Percentiles rank a stretch among this genome's conserved stretches.
phyloP scores from a whole-genome alignment of 2,329 filamentous ascomycete genomes.

The Ophiostoma australiae region DNA sequence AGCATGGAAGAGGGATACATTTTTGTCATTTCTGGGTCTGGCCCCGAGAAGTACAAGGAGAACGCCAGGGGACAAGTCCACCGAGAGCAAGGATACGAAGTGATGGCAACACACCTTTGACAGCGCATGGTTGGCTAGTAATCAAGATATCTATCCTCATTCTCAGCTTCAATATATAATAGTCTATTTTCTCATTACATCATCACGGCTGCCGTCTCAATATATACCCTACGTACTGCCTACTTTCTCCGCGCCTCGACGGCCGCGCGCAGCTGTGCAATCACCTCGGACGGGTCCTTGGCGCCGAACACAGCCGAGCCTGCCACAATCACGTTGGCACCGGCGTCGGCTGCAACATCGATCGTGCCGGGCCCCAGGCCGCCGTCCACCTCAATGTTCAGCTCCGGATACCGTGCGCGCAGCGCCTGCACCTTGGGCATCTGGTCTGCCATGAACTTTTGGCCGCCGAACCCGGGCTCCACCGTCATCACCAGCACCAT shows the following conservation, averaged over 20 bases:
- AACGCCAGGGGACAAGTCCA: neutral
- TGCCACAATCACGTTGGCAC: conserved; percentile 96
- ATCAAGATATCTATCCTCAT: neutral
- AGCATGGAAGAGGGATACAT: neutral
- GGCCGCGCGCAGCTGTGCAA: conserved; percentile 70
- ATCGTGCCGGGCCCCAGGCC: conserved; percentile 85
- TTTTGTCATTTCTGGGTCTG: neutral
- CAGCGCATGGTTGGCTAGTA: no score
- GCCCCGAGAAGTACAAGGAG: neutral
- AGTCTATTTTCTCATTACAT: neutral
- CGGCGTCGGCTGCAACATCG: conserved; percentile 87
- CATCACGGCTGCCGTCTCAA: conserved; percentile 29
- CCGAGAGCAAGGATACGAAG: neutral
- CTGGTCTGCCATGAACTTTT: conserved; percentile 97
- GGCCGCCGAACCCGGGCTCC: conserved; percentile 92
- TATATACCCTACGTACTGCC: conserved; percentile 24
- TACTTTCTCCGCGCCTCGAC: conserved; percentile 59
- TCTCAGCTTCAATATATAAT: neutral
- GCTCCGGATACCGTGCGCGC: conserved; percentile 75
- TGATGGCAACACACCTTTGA: neutral
- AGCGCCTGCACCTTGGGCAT: conserved; percentile 88
- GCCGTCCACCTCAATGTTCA: conserved; percentile 95
- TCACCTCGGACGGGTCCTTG: conserved; percentile 80
- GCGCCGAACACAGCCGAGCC: conserved; percentile 95
- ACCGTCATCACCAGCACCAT: conserved; percentile 99